Evolutionary conservation across 495 filamentous ascomycete genomes (phyloP).

Genomic region (Aspergillus panamensis): DNA sequence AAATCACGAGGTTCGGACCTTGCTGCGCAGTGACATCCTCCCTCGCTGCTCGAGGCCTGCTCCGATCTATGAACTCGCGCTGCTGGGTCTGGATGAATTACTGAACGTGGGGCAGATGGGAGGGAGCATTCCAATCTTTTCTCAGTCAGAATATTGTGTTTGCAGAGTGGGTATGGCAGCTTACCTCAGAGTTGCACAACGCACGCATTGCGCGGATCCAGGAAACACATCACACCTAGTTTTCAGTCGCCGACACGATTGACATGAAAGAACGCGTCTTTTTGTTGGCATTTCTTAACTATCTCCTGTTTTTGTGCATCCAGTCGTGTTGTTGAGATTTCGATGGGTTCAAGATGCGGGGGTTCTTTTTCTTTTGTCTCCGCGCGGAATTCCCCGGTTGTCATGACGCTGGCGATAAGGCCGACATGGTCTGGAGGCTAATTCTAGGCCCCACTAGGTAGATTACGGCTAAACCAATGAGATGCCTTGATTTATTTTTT

Average conservation of each 20-base stretch:
- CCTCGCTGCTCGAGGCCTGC: background rate
- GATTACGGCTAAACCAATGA: too few species aligned
- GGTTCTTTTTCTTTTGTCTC: background rate
- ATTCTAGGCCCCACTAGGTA: too few species aligned
- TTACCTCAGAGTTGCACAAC: constrained; percentile 1
- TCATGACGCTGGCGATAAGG: background rate
- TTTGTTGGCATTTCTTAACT: background rate
- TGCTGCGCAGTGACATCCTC: background rate
- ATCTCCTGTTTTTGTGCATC: background rate
- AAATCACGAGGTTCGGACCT: background rate
- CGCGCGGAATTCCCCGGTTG: background rate
- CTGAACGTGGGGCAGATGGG: background rate
- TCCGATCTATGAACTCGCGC: background rate
- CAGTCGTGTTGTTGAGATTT: background rate
- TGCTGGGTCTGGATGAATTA: background rate
- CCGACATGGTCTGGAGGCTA: too few species aligned
- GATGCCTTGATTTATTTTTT: too few species aligned
- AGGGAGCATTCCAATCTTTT: background rate
- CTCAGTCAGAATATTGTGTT: background rate
- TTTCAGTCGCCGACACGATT: background rate
- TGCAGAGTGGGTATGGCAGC: background rate
- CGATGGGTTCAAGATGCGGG: background rate
- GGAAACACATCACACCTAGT: constrained; percentile 2
- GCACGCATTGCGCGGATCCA: background rate
- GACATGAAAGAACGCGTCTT: background rate